Percentiles rank a stretch among this genome's conserved stretches.
Evolutionary conservation across 306 rosid species (phyloP).

Genomic region (Coriaria nepalensis): DNA sequence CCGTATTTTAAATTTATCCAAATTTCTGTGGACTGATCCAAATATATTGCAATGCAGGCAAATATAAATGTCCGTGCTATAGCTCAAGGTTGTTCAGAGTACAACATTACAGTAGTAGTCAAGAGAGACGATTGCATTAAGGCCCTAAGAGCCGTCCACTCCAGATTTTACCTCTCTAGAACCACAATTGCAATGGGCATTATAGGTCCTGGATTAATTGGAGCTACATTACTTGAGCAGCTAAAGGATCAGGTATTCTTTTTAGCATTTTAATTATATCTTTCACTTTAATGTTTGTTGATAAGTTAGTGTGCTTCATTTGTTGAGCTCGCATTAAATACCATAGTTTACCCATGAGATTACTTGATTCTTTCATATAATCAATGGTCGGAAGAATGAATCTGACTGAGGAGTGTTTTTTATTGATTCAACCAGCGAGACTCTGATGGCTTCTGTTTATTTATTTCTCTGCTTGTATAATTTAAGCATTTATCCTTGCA

Average conservation of each 20-base stretch:
- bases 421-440: too few species aligned
- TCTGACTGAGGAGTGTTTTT: too few species aligned
- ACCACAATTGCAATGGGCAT: slow-evolving; percentile 96
- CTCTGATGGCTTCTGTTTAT: too few species aligned
- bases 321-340: too few species aligned
- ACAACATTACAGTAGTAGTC: slow-evolving; percentile 79
- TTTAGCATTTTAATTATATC: not conserved
- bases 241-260: slow-evolving; percentile 79
- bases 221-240: slow-evolving; percentile 87
- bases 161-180: slow-evolving; percentile 86
- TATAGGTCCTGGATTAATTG: slow-evolving; percentile 94
- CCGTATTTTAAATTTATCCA: slow-evolving; percentile 9
- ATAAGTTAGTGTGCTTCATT: too few species aligned
- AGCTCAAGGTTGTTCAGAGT: slow-evolving; percentile 98
- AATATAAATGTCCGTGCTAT: slow-evolving; percentile 92
- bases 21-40: slow-evolving; percentile 9
- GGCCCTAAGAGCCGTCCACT: slow-evolving; percentile 92
- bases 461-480: too few species aligned
- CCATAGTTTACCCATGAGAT: too few species aligned
- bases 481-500: too few species aligned
- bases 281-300: too few species aligned
- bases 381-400: too few species aligned
- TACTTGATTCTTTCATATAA: too few species aligned
- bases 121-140: slow-evolving; percentile 90
- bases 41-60: slow-evolving; percentile 47